Conservation (phyloP, 179 eudicot species). For the Spinacia oleracea region DNA sequence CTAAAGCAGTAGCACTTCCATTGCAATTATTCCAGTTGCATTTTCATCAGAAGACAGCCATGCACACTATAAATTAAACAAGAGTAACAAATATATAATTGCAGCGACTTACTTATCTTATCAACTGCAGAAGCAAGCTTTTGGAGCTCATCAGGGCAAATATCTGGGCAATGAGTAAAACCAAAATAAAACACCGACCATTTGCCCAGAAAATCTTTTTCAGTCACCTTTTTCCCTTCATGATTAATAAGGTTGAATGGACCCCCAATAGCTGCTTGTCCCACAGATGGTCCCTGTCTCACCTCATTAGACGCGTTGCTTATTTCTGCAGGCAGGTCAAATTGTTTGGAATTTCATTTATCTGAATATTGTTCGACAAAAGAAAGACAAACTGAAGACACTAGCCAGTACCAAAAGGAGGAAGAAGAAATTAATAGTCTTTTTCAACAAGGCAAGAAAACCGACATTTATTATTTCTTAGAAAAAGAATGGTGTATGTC, state of each 20-base stretch:
- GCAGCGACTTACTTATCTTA: slow-evolving; percentile 73
- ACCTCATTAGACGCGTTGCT: slow-evolving; percentile 63
- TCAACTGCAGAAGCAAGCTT: slow-evolving; percentile 89
- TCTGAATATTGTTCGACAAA: neutral
- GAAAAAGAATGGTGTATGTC: neutral
- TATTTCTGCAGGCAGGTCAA: slow-evolving; percentile 54
- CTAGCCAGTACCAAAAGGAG: neutral
- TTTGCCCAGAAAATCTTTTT: slow-evolving; percentile 74
- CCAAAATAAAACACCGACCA: slow-evolving; percentile 93
- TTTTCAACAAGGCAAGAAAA: neutral
- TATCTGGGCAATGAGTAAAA: slow-evolving; percentile 96
- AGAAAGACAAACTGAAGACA: neutral
- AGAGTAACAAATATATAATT: neutral
- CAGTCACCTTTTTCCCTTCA: slow-evolving; percentile 75
- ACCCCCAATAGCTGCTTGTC: slow-evolving; percentile 95
- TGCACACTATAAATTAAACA: neutral
- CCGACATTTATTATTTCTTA: neutral
- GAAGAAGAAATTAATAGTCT: neutral
- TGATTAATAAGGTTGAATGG: slow-evolving; percentile 82
- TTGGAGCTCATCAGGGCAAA: slow-evolving; percentile 94
- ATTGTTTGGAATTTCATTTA: neutral
- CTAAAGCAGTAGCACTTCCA: neutral
- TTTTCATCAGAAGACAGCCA: neutral
- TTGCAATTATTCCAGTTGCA: neutral
- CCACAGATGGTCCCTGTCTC: slow-evolving; percentile 89